Conservation (phyloP, 768 basidiomycete species). For the Coprinopsis marcescibilis region DNA sequence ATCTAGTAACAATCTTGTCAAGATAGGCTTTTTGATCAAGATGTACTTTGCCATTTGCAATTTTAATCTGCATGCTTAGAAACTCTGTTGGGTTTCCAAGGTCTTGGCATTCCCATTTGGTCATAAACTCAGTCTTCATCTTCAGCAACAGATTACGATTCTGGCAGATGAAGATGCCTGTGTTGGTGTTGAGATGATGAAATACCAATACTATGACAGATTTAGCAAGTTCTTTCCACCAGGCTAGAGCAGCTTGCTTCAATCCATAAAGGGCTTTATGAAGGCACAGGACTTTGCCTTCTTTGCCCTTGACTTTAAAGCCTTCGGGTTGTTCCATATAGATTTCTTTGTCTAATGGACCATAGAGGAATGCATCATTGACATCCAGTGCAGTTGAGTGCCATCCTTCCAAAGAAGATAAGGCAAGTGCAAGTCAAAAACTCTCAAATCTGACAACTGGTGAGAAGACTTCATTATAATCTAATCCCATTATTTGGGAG, state of each 20-base stretch:
- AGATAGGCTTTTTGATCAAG: no score
- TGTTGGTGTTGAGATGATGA: slow-evolving; percentile 18
- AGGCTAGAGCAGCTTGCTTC: slow-evolving; percentile 23
- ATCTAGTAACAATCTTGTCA: no score
- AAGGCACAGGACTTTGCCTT: slow-evolving; percentile 10
- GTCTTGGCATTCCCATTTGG: no score
- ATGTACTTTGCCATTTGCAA: no score
- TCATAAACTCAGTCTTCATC: no score
- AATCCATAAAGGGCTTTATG: slow-evolving; percentile 32
- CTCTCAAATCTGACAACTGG: no score
- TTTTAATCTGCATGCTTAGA: no score
- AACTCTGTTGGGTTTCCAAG: no score
- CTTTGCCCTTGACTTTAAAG: slow-evolving; percentile 1
- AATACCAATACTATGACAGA: slow-evolving; percentile 15
- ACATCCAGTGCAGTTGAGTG: slow-evolving; percentile 3
- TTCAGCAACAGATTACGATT: no score
- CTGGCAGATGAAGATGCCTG: slow-evolving; percentile 20
- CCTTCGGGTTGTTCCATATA: slow-evolving; percentile 12
- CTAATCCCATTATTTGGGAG: slow-evolving; percentile 27
- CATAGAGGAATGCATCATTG: slow-evolving; percentile 9
- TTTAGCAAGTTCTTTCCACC: slow-evolving; percentile 20
- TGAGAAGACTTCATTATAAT: no score
- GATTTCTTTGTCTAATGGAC: slow-evolving; percentile 9
- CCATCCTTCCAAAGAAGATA: background rate
- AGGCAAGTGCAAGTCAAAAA: no score